phyloP scores from a whole-genome alignment of 306 rosid species.

The Pyrus betulifolia region DNA sequence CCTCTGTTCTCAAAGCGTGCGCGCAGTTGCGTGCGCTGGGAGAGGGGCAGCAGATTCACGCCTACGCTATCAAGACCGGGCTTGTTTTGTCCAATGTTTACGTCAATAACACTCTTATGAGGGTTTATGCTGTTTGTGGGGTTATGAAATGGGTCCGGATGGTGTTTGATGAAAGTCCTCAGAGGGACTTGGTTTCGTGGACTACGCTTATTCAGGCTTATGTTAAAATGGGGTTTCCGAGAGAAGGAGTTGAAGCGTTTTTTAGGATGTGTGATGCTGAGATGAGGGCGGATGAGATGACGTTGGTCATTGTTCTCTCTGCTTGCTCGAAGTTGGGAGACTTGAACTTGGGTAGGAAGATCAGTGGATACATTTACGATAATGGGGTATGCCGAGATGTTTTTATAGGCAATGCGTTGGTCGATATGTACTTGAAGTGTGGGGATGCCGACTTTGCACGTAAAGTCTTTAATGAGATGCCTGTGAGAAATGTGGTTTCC shows the following conservation, averaged over 20 bases:
- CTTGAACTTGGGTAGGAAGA: constrained; percentile 29
- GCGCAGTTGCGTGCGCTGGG: constrained; percentile 13
- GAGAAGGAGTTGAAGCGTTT: constrained; percentile 22
- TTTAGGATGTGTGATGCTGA: constrained; percentile 21
- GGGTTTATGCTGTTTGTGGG: constrained; percentile 31
- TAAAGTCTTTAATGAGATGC: constrained; percentile 22
- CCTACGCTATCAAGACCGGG: constrained; percentile 20
- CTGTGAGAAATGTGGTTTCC: constrained; percentile 25
- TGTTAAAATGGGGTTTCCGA: constrained; percentile 15
- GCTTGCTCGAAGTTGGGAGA: constrained; percentile 37
- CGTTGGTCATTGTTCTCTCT: constrained; percentile 29
- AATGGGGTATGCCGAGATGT: constrained; percentile 19
- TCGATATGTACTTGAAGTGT: constrained; percentile 35
- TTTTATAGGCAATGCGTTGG: constrained; percentile 33
- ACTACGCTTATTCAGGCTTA: constrained; percentile 36
- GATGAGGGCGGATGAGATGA: constrained; percentile 29
- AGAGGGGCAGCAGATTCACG: constrained; percentile 35
- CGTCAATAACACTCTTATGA: constrained; percentile 32
- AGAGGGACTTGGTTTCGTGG: constrained; percentile 32
- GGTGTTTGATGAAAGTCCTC: constrained; percentile 27
- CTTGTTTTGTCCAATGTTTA: constrained; percentile 22
- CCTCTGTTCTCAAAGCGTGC: constrained; percentile 31
- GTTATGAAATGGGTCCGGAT: constrained; percentile 1
- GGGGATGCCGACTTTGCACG: constrained; percentile 13
- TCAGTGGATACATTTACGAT: constrained; percentile 14